Evolutionary conservation across 495 filamentous ascomycete genomes (phyloP).

Genomic region (Penicillium ochrochloron): DNA sequence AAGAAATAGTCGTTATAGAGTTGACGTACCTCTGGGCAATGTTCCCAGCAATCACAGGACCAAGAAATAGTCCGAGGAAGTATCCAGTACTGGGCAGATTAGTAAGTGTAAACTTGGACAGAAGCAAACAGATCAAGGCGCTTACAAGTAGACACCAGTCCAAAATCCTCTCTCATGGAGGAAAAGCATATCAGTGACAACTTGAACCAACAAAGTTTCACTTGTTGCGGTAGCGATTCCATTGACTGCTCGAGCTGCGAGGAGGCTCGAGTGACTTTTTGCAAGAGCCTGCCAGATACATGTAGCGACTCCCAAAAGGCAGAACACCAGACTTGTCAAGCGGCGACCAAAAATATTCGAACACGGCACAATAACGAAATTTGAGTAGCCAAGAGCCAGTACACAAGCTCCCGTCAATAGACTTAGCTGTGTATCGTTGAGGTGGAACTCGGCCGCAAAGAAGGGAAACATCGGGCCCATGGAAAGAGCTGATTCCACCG

Average conservation of each 20-base stretch:
- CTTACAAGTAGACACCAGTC: slow-evolving; percentile 62
- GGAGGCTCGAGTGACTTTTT: slow-evolving; percentile 54
- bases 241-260: slow-evolving; percentile 60
- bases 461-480: not conserved
- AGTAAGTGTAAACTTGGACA: not conserved
- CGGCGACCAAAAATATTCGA: not conserved
- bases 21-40: slow-evolving; percentile 46
- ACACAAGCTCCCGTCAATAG: not conserved
- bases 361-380: not conserved
- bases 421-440: not conserved
- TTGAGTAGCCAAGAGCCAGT: not conserved
- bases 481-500: not conserved
- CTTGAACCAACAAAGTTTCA: slow-evolving; percentile 59
- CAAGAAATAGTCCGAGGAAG: slow-evolving; percentile 46
- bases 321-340: not conserved
- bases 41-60: slow-evolving; percentile 55
- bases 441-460: not conserved
- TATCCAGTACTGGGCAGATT: slow-evolving; percentile 34
- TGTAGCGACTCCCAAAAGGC: not conserved
- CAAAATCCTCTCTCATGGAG: slow-evolving; percentile 64
- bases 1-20: not conserved
- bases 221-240: slow-evolving; percentile 54
- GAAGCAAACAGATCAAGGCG: slow-evolving; percentile 18
- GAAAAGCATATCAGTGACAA: slow-evolving; percentile 67
- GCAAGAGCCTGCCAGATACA: slow-evolving; percentile 61